These are phyloP conservation scores for Leishmania lainsoni DNA, from an alignment of 208 protist genomes.

Conservation along the genomic window DNA sequence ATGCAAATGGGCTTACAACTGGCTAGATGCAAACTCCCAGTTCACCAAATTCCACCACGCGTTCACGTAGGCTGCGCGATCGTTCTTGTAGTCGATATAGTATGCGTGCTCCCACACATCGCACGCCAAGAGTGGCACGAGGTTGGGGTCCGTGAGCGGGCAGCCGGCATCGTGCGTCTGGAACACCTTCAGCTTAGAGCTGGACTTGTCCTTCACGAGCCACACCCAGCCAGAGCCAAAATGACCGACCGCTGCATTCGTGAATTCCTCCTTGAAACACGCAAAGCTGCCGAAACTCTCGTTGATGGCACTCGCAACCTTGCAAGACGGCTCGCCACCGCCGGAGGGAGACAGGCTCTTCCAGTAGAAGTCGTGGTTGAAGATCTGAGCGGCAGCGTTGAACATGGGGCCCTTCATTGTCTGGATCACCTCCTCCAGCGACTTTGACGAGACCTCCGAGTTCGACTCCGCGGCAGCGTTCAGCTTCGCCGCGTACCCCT, in stretches of 20 bases:
- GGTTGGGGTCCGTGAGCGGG: conserved; percentile 69
- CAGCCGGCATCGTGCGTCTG: conserved; percentile 82
- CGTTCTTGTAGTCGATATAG: conserved; percentile 96
- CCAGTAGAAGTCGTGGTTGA: conserved; percentile 97
- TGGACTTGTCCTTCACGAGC: conserved; percentile 90
- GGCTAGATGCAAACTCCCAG: conserved; percentile 93
- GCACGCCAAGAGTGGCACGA: conserved; percentile 86
- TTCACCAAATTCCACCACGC: conserved; percentile 94
- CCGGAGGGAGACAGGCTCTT: conserved; percentile 71
- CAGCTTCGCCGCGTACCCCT: conserved; percentile 91
- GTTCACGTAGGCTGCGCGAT: conserved; percentile 90
- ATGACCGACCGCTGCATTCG: conserved; percentile 76
- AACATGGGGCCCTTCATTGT: conserved; percentile 82
- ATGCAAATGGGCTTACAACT: conserved; percentile 31
- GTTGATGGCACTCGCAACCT: conserved; percentile 76
- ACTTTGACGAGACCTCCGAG: conserved; percentile 64
- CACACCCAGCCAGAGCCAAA: conserved; percentile 96
- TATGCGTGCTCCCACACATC: conserved; percentile 97
- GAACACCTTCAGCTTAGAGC: conserved; percentile 82
- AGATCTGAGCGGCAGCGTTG: conserved; percentile 94
- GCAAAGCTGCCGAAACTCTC: conserved; percentile 83
- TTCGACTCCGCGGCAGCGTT: conserved; percentile 79
- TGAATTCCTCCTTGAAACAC: conserved; percentile 95
- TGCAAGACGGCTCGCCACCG: conserved; percentile 63
- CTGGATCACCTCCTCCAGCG: conserved; percentile 85